Base-by-base conservation (phyloP, 2,329 filamentous ascomycete species). In the Microsporum ferrugineum region DNA sequence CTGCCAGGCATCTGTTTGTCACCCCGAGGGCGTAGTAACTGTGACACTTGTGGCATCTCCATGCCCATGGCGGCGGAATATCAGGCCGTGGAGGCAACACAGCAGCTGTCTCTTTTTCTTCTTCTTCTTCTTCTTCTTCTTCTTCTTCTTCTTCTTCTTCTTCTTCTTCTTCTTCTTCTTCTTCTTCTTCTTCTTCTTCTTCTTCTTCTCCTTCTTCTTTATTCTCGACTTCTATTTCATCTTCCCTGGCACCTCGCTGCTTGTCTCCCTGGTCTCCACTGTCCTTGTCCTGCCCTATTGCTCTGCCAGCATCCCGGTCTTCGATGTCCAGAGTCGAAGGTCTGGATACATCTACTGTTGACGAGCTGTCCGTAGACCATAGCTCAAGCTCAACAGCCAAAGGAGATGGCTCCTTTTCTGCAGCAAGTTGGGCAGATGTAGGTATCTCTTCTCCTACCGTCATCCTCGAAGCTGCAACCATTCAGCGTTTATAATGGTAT, bases 111-210 rank as follows among this genome's bases (percentile, higher is more conserved):
- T 53, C 58, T 14, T 61, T 47, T 55, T 59, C 62, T 5, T 33
- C 5, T 31, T 57, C 34, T 8, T 60, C 62, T 38, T 39, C 49
- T 53, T 59, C 63, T 55, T 63, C 47, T 68, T 71, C 17, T 39
- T 59, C 43, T 34, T 60, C 49, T 43, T 66, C 57, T 47, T 64
- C 55, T 60, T 49, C 27, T 58, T 70, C 66, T 1, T 43, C 45
- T 41, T 68, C 66, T 6, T 63, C 47, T 39, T 33, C 5, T 31
- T 57, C 34, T 8, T 60, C 62, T 38, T 39, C 49, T 53, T 59
- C 63, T 55, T 63, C 47, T 68, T 71, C 17, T 39, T 59, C 43
- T 34, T 60, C 49, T 43, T 66, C 57, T 47, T 64, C 55, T 60
- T 49, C 27, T 58, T 70, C 66, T 1, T 43, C 45, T 41, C 68